phyloP scores from a whole-genome alignment of 371 early-diverging fungal species.

The Zopfochytrium polystomum region DNA sequence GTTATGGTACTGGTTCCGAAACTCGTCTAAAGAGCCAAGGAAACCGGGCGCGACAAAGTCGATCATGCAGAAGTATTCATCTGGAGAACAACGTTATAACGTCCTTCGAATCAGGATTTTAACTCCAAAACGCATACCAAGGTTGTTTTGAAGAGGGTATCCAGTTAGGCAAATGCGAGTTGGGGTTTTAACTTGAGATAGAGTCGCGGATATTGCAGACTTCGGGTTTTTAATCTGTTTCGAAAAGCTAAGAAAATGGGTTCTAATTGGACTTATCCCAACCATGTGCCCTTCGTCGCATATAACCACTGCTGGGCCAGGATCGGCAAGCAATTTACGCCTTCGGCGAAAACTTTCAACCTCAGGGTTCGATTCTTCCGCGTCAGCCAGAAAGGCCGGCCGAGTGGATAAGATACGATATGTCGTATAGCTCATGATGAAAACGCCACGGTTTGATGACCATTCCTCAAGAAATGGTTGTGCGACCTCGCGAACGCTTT shows the following conservation, averaged over 20 bases:
- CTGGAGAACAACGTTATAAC: slow-evolving; percentile 23
- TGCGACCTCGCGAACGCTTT: not conserved
- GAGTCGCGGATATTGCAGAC: slow-evolving; percentile 42
- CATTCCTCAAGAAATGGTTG: slow-evolving; percentile 48
- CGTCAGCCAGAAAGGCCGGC: too few species aligned
- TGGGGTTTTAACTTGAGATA: slow-evolving; percentile 51
- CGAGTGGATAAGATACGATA: slow-evolving; percentile 21
- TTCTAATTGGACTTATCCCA: slow-evolving; percentile 2
- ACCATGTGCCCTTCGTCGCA: slow-evolving; percentile 81
- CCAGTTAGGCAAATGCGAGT: slow-evolving; percentile 81
- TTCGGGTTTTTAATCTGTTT: slow-evolving; percentile 63
- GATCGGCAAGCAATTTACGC: not conserved
- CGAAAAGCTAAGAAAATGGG: slow-evolving; percentile 2
- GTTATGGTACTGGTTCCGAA: slow-evolving; percentile 58
- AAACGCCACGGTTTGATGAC: slow-evolving; percentile 59
- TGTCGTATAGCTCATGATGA: slow-evolving; percentile 63
- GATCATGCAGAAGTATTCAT: slow-evolving; percentile 70
- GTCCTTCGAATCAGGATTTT: not conserved
- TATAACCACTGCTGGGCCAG: slow-evolving; percentile 68
- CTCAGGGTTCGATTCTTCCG: too few species aligned
- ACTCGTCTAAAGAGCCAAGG: slow-evolving; percentile 55
- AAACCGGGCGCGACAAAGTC: slow-evolving; percentile 61
- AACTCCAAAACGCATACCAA: slow-evolving; percentile 44
- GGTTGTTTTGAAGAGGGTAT: slow-evolving; percentile 82
- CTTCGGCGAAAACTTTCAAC: too few species aligned